Evolutionary conservation across 495 filamentous ascomycete species (phyloP).

Genomic region (Tuber umbilicatum): DNA sequence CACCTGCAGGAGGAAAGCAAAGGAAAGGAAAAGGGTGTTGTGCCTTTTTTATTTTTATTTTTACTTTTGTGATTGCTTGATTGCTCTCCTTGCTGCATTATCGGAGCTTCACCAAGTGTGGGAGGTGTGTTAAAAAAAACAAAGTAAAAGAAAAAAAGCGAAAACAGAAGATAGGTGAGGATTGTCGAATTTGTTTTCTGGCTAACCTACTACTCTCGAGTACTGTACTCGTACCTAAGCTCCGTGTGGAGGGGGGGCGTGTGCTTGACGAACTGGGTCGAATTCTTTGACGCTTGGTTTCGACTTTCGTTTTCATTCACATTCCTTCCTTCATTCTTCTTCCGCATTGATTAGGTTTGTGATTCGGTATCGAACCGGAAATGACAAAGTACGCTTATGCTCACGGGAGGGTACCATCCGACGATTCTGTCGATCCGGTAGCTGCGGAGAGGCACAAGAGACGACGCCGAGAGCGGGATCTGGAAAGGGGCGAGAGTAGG

Average conservation of each 20-base stretch:
- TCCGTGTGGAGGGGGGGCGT: neutral
- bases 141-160: neutral
- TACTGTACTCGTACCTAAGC: neutral
- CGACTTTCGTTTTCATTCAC: neutral
- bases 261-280: neutral
- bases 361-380: neutral
- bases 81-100: neutral
- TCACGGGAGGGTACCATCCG: constrained; percentile 23
- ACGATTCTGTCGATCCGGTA: constrained; percentile 25
- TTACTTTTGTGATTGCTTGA: neutral
- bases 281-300: neutral
- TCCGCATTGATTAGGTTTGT: neutral
- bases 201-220: neutral
- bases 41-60: constrained; percentile 9
- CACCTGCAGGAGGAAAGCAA: neutral
- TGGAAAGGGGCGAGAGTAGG: constrained; percentile 28
- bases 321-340: neutral
- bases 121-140: neutral
- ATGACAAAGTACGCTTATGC: constrained; percentile 32
- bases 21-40: neutral
- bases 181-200: neutral
- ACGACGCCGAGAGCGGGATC: constrained; percentile 31
- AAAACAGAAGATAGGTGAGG: neutral
- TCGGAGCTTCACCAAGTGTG: neutral
- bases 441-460: constrained; percentile 10